Evolutionary conservation across 2,329 filamentous ascomycete genomes (phyloP), one percentile per base, ranked within the genome.

Genomic region (Teratosphaeriaceae sp.): DNA sequence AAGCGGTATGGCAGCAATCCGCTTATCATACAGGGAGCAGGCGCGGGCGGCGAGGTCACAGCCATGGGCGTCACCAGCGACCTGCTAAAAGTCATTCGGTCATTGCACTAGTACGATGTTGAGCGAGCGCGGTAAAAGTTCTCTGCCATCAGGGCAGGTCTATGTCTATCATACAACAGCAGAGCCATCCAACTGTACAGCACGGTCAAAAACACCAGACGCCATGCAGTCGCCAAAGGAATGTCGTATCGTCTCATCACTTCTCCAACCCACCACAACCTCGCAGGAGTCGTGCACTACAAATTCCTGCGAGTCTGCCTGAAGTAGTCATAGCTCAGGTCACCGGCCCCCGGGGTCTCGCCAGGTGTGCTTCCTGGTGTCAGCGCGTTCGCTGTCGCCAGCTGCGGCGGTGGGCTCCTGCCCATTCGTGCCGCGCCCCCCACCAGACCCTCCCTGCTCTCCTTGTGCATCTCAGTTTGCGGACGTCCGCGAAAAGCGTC

Each of bases 51-150:
- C 51, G 89, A 96, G 34, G 88, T 97, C 41, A 98, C 92, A 24
- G 92, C 92, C 21, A 97, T 97, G 90, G 92, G 92, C 47, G 90
- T 98, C 36, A 88, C 88, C n/a, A 81, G 80, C 37, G 92, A 98
- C 70, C 68, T 98, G 58, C 75, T 97, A 64, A 96, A 95, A 74
- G 86, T 94, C 27, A 60, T 96, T 47, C 75, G 84, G 54, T 74
- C 88, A 61, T 73, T 94, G 43, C 53, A 55, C 13, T 36, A 36
- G 31, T 8, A 35, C n/a, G n/a, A n/a, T 19, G 33, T 36, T 21
- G 33, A 19, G 33, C 16, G 9, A 18, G 31, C 18, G 31, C 19
- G 33, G 33, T n/a, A n/a, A n/a, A n/a, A n/a, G n/a, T n/a, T n/a
- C n/a, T n/a, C n/a, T n/a, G n/a, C n/a, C n/a, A n/a, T n/a, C n/a